Evolutionary conservation across 2,329 filamentous ascomycete species (phyloP).

Genomic region (Xylariomycetidae sp.): DNA sequence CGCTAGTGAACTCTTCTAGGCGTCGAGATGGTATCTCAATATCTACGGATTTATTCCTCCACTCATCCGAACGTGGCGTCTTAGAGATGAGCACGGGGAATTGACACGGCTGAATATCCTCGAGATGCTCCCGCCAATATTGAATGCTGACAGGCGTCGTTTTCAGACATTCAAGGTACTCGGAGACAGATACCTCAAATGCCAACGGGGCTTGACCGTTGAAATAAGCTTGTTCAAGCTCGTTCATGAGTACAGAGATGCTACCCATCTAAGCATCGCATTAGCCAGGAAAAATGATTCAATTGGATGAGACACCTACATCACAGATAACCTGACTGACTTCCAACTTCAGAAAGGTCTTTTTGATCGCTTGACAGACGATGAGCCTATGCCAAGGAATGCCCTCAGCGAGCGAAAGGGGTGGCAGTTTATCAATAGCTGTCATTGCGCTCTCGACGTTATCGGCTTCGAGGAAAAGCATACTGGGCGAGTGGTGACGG

Average conservation of each 20-base stretch:
- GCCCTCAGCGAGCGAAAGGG: constrained; percentile 30
- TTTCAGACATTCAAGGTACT: constrained; percentile 35
- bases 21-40: constrained; percentile 35
- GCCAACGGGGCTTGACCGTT: constrained; percentile 30
- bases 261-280: constrained; percentile 29
- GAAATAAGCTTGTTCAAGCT: constrained; percentile 41
- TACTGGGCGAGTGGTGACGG: constrained; percentile 41
- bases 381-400: constrained; percentile 47
- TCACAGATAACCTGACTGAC: constrained; percentile 49
- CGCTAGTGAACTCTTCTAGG: constrained; percentile 39
- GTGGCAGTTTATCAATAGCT: constrained; percentile 37
- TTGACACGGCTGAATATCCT: constrained; percentile 34
- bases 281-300: not conserved
- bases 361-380: constrained; percentile 40
- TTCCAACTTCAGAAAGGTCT: constrained; percentile 45
- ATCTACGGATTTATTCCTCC: constrained; percentile 33
- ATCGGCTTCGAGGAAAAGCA: constrained; percentile 48
- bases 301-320: constrained; percentile 15
- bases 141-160: constrained; percentile 32
- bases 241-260: constrained; percentile 41
- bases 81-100: constrained; percentile 37
- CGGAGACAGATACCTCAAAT: constrained; percentile 30
- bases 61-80: constrained; percentile 17
- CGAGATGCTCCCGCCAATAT: constrained; percentile 42
- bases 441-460: constrained; percentile 33